Evolutionary conservation across 106 monocot genomes (phyloP).

Genomic region (Dendrobium chrysotoxum): DNA sequence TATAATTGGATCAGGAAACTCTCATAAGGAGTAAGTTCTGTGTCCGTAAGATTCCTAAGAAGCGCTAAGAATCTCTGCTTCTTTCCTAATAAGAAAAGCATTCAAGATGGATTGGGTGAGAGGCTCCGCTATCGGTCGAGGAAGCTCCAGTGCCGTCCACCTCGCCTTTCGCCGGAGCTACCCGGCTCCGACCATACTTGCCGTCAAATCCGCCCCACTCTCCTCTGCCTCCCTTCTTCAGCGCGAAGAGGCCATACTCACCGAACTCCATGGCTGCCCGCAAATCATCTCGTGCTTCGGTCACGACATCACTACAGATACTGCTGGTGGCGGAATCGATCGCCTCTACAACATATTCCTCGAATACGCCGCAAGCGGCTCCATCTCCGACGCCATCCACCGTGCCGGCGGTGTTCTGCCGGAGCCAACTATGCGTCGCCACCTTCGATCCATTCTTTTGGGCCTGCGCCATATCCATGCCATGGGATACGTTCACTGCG

Average conservation of each 20-base stretch:
- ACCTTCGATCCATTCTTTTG: conserved; percentile 26
- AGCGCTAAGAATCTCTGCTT: too few species aligned
- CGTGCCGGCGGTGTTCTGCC: conserved; percentile 12
- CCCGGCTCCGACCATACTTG: background rate
- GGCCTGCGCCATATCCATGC: conserved; percentile 32
- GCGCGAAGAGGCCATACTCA: conserved; percentile 12
- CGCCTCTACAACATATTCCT: conserved; percentile 5
- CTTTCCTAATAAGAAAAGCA: too few species aligned
- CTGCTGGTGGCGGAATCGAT: conserved; percentile 7
- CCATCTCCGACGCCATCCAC: conserved; percentile 25
- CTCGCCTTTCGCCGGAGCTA: background rate
- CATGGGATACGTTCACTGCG: conserved; percentile 38
- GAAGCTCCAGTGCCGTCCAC: background rate
- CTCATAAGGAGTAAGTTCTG: too few species aligned
- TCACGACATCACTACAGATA: background rate
- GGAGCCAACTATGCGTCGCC: conserved; percentile 4
- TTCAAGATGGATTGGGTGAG: background rate
- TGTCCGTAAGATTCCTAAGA: too few species aligned
- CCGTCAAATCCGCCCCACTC: conserved; percentile 14
- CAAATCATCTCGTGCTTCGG: conserved; percentile 31
- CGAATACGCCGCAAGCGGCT: conserved; percentile 37
- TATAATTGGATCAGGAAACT: too few species aligned
- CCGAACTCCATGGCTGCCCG: conserved; percentile 10
- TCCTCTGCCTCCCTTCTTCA: background rate
- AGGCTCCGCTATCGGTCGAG: background rate